Conservation (phyloP, 306 rosid species). For the Dalbergia cultrata region DNA sequence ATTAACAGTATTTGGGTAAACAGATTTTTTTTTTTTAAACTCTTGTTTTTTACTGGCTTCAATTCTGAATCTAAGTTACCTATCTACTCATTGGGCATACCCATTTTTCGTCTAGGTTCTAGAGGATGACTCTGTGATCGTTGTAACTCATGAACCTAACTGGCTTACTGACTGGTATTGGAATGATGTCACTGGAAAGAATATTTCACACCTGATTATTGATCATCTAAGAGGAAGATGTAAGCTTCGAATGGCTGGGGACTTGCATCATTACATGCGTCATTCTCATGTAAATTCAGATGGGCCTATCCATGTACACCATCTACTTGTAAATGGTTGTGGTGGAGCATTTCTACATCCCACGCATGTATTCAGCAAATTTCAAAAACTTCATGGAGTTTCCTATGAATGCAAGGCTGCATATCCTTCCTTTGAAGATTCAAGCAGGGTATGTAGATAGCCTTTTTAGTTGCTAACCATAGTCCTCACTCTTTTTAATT, state of each 20-base stretch:
- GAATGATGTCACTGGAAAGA: constrained; percentile 85
- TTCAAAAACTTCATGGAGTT: constrained; percentile 66
- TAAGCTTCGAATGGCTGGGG: constrained; percentile 96
- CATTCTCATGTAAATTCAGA: constrained; percentile 87
- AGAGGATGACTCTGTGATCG: constrained; percentile 84
- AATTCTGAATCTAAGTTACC: constrained; percentile 20
- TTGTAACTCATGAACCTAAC: constrained; percentile 91
- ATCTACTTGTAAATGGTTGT: constrained; percentile 94
- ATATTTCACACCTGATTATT: constrained; percentile 78
- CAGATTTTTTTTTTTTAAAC: too few relatives aligned
- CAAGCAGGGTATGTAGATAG: constrained; percentile 76
- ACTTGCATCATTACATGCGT: constrained; percentile 99
- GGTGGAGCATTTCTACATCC: constrained; percentile 99
- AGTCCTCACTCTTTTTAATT: constrained; percentile 12
- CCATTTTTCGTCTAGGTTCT: constrained; percentile 67
- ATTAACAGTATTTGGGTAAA: too few relatives aligned
- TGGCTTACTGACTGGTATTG: constrained; percentile 99
- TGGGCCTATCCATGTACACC: constrained; percentile 77
- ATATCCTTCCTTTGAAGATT: constrained; percentile 95
- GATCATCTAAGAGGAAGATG: constrained; percentile 95
- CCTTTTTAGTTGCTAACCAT: constrained; percentile 33
- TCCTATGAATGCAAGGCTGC: constrained; percentile 90
- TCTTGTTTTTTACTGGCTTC: constrained; percentile 15
- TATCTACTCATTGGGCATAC: constrained; percentile 38
- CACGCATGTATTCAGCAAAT: constrained; percentile 91